A percentile compares a stretch with the other conserved stretches of the same genome.
These are phyloP conservation scores for Gnomoniopsis sp. DNA, from an alignment of 2,329 filamentous ascomycete species.

Conservation along the genomic window DNA sequence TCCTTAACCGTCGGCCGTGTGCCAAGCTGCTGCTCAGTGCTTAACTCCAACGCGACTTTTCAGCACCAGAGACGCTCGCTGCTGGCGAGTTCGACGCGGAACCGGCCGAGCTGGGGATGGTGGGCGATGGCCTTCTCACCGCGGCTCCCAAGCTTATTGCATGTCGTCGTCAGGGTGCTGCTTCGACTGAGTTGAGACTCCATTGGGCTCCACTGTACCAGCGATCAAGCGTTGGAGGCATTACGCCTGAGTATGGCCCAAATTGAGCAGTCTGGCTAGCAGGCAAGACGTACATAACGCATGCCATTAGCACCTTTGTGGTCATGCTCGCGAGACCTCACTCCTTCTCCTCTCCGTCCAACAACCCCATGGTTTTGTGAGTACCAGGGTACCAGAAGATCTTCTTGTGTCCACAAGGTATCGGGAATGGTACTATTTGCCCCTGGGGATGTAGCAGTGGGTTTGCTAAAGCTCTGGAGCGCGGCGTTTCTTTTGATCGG, in stretches of 20 bases:
- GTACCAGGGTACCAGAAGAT: no score
- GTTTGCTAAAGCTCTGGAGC: no score
- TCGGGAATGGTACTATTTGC: no score
- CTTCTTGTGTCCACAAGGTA: no score
- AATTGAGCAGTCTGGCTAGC: background rate
- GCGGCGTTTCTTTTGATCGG: no score
- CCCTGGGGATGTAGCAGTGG: no score
- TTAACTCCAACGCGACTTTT: background rate
- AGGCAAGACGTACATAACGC: no score
- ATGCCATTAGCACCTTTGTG: no score
- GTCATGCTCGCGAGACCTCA: no score
- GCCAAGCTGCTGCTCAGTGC: constrained; percentile 1
- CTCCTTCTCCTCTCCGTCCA: no score
- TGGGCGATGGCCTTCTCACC: background rate
- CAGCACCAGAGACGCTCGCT: background rate
- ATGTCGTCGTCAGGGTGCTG: background rate
- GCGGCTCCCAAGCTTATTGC: background rate
- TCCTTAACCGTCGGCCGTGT: background rate
- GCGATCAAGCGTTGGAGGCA: no score
- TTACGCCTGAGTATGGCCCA: background rate
- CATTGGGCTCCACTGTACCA: background rate
- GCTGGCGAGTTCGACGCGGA: background rate
- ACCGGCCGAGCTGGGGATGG: background rate
- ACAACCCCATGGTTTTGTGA: no score
- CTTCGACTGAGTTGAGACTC: background rate